Evolutionary conservation across 2,329 filamentous ascomycete genomes (phyloP), one percentile per base, ranked within the genome.

Genomic region (Ceratocystis huliohia): DNA sequence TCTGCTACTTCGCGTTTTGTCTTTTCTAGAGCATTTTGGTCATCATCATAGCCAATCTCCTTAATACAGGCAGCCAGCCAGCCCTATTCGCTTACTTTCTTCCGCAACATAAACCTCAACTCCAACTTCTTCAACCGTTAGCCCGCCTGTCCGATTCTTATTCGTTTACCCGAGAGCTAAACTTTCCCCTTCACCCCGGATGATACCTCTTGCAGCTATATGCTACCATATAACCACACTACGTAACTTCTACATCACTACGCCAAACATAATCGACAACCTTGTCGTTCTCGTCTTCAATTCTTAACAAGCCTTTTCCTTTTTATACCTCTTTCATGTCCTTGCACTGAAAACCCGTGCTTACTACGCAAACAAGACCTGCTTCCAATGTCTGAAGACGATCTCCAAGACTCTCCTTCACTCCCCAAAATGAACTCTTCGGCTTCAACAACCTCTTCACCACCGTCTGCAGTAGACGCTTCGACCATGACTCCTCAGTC

Each of bases 381-480:
- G 17, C 63, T n/a, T 20, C 20, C 28, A 65, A 59, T 59, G 61
- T 44, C 41, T 10, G 4, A 46, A 63, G 22, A 48, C 20, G 22
- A 63, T 25, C 45, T 28, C 22, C 30, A 22, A n/a, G 61, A 63
- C 50, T 48, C 37, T 30, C 28, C 61, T 17, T 50, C 44, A 2
- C 15, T 50, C 17, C 20, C 20, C 30, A 59, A 13, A 41, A 65
- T 65, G 63, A 65, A 59, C 50, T 59, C 63, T 22, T 20, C 20
- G 8, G 20, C 50, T 25, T 65, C 63, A 20, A 59, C 63, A 22
- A 22, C 50, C 8, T 59, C 63, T 45, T 65, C 63, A 20, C 50
- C 63, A 44, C 50, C 53, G 5, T 37, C 63, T 6, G 50, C 37
- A 1, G 17, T 37, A 15, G 37, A 56, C 41, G 8, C 63, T 44